phyloP scores from a whole-genome alignment of 441 rosid species.

The Sinapis alba region DNA sequence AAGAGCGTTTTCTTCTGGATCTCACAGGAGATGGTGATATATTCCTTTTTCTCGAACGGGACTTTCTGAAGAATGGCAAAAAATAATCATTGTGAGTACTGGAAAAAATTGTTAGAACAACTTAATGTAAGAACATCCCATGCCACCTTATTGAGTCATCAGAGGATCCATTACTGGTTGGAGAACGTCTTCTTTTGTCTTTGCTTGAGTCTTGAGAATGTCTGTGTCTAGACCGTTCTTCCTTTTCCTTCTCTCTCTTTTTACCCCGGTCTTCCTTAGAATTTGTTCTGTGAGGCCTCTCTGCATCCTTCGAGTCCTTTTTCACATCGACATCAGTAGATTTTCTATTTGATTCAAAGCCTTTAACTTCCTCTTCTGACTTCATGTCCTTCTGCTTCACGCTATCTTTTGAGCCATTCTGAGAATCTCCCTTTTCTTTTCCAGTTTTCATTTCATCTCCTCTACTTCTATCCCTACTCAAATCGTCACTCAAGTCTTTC shows the following conservation, averaged over 20 bases:
- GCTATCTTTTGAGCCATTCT: constrained; percentile 55
- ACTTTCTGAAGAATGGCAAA: constrained; percentile 51
- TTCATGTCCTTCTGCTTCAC: constrained; percentile 46
- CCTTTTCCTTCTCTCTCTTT: constrained; percentile 64
- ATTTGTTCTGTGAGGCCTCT: constrained; percentile 52
- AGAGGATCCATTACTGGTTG: constrained; percentile 70
- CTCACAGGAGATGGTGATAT: constrained; percentile 82
- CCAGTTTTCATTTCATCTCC: constrained; percentile 47
- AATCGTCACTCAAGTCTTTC: constrained; percentile 44
- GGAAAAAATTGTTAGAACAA: constrained; percentile 6
- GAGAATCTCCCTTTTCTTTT: constrained; percentile 59
- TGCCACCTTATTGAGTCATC: constrained; percentile 78
- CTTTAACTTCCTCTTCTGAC: constrained; percentile 55
- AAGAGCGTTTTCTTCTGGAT: constrained; percentile 65
- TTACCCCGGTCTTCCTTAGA: constrained; percentile 59
- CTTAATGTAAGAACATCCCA: constrained; percentile 27
- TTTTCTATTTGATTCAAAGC: constrained; percentile 56
- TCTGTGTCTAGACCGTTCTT: constrained; percentile 58
- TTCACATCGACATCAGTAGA: constrained; percentile 47
- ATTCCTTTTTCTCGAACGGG: constrained; percentile 53
- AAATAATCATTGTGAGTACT: neutral
- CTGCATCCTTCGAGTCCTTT: constrained; percentile 60
- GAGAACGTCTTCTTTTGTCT: constrained; percentile 70
- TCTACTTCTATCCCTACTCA: constrained; percentile 45
- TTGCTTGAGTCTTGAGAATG: constrained; percentile 56